These are phyloP conservation scores for Phytophthora citrophthora DNA, from an alignment of 352 stramenopile genomes.

Conservation along the genomic window DNA sequence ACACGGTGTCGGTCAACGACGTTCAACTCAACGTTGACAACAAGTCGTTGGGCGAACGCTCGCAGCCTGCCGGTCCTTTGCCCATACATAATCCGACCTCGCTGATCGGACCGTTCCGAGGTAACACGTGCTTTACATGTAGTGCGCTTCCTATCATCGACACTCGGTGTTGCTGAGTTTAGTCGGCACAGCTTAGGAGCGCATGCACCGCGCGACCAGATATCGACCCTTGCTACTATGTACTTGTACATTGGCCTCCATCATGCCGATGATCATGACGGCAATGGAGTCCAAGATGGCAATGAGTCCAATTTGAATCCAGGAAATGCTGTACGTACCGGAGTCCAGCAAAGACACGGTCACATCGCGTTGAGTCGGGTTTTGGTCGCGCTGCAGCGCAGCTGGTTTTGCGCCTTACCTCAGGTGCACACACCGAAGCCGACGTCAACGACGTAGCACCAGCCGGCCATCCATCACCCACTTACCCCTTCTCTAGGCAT, in stretches of 20 bases:
- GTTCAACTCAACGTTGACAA: neutral
- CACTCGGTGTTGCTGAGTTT: neutral
- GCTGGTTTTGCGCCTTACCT: constrained; percentile 12
- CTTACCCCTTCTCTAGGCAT: neutral
- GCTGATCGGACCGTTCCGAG: neutral
- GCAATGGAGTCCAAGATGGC: too few species aligned
- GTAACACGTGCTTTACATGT: constrained; percentile 8
- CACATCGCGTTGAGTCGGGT: constrained; percentile 7
- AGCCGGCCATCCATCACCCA: neutral
- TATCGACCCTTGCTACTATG: neutral
- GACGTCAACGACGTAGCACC: neutral
- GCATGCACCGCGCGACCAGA: neutral
- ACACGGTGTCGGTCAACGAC: too few species aligned
- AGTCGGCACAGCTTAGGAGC: neutral
- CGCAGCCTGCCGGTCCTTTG: neutral
- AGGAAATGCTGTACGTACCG: too few species aligned
- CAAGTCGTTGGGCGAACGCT: neutral
- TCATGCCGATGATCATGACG: too few species aligned
- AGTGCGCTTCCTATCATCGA: constrained; percentile 10
- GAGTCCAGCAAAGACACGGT: constrained; percentile 1
- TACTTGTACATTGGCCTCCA: too few species aligned
- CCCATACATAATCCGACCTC: too few species aligned
- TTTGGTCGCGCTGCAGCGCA: neutral
- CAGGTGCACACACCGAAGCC: neutral
- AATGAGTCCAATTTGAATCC: too few species aligned